Percentiles rank a stretch among this genome's conserved stretches.
Conservation (phyloP, 78 protist species). For the Planoprotostelium fungivorum region DNA sequence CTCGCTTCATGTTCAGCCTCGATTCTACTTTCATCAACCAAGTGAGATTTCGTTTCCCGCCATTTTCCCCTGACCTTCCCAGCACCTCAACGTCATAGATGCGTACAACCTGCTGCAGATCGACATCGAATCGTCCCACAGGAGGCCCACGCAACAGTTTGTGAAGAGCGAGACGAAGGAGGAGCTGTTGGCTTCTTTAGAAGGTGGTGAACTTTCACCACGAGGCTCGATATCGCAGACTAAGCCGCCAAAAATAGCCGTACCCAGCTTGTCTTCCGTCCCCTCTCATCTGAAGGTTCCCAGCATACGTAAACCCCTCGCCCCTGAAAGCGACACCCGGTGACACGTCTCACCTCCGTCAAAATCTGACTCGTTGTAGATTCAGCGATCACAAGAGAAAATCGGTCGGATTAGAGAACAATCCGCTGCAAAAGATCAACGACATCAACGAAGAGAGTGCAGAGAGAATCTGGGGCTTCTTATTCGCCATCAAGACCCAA, state of each 20-base stretch:
- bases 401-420: not conserved
- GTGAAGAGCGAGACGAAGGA: not conserved
- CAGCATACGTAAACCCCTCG: not conserved
- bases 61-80: not conserved
- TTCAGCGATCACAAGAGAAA: not conserved
- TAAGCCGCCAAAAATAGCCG: not conserved
- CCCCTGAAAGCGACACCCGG: not conserved
- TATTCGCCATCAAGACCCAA: slow-evolving; percentile 39
- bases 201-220: not conserved
- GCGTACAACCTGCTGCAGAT: not conserved
- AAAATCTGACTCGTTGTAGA: not conserved
- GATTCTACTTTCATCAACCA: not conserved
- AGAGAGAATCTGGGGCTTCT: slow-evolving; percentile 58
- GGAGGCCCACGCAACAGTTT: not conserved
- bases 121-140: not conserved
- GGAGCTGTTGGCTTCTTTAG: not conserved
- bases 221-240: not conserved
- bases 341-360: not conserved
- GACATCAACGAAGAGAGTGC: slow-evolving; percentile 29
- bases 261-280: not conserved
- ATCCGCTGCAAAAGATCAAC: not conserved
- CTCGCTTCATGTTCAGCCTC: not conserved
- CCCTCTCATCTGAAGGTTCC: not conserved
- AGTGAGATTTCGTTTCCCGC: not conserved
- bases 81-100: not conserved